Base-by-base conservation (phyloP, 2,329 filamentous ascomycete species). In the Monilinia fructigena region DNA sequence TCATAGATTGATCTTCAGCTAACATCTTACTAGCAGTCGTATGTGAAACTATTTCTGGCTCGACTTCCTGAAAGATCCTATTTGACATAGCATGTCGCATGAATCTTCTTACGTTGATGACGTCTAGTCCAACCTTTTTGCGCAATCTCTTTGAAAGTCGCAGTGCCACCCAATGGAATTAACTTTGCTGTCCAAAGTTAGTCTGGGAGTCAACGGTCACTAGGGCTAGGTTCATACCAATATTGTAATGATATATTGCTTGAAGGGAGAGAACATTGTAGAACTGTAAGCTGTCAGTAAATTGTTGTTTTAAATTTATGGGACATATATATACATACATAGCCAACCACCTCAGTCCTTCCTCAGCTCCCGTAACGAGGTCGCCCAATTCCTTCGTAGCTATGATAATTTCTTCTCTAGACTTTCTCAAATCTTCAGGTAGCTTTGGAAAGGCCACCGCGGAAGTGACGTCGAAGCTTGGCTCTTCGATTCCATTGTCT, bases 21-120 rank as follows among this genome's bases (percentile, higher is more conserved):
- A 88, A 78, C 2, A 82, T 74, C 4, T 79, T 80, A 1, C 84
- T 87, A 1, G 80, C 79, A 1, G 83, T 81, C 2, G 83, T 86
- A 73, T 88, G 86, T 11, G 80, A 81, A 67, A 88, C 80, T 2
- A 79, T 68, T 1, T 82, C 81, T 0, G 82, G 81, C 6, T 74
- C 74, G 0, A 82, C 80, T 70, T 88, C 85, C 54, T 76, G 72
- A 75, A 88, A 86, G 66, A 88, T 79, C 14, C 79, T 77, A 69
- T 82, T 83, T 16, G 84, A 86, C 80, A 87, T 86, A 50, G 82
- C 83, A 73, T 86, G 81, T 10, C 85, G 82, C 38, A 85, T 74
- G 8, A 83, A 76, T 55, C 83, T 81, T 16, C 80, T 79, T 23
- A 85, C 77, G 71, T 85, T 84, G 68, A 81, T 77, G 38, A 80